Evolutionary conservation across 176 grass and related monocot genomes (phyloP), one percentile per base, ranked within the genome.

Genomic region (Thalia dealbata): DNA sequence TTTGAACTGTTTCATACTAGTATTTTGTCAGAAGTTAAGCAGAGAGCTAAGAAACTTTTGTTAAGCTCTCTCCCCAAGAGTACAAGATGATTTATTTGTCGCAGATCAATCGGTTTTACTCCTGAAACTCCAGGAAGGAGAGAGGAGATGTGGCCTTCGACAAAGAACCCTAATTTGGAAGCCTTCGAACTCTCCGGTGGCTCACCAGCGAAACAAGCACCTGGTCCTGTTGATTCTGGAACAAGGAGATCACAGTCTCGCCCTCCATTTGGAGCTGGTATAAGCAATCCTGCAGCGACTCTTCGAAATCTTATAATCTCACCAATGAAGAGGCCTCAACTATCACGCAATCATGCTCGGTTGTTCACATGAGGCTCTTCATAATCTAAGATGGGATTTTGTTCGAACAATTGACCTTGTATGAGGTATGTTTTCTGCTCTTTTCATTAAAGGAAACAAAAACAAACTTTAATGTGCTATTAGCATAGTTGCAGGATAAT

Each of bases 81-180:
- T 75, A 75, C 55, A 88, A 91, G 82, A 80, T 96, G 69, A 88
- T 91, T 96, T 77, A 96, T 81, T 91, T 79, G 75, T 81, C 86
- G 78, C 81, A 86, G 76, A 75, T 86, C 71, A 50, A 55, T 81
- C 55, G 61, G 76, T 80, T 85, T 81, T 80, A 85, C 85, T 87
- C 86, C 88, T 82, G 74, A 89, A 91, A 96, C 92, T 83, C 84
- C 88, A 91, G 86, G 92, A 43, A 69, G 69, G 80, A 82, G 88
- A 87, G 81, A 89, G 9, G 86, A 87, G 76, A 84, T 78, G 24
- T 96, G 85, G 88, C 71, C 70, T 52, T 78, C 88, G 82, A 74
- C 86, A 45, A 81, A 12, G 21, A 48, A 22, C 56, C 51, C 59
- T 75, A 83, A 41, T 66, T 87, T 79, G 14, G 83, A 81, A 21